A percentile compares a stretch with the other conserved stretches of the same genome.
Conservation (phyloP, 163 green algal genomes). For the Scenedesmus sp. region DNA sequence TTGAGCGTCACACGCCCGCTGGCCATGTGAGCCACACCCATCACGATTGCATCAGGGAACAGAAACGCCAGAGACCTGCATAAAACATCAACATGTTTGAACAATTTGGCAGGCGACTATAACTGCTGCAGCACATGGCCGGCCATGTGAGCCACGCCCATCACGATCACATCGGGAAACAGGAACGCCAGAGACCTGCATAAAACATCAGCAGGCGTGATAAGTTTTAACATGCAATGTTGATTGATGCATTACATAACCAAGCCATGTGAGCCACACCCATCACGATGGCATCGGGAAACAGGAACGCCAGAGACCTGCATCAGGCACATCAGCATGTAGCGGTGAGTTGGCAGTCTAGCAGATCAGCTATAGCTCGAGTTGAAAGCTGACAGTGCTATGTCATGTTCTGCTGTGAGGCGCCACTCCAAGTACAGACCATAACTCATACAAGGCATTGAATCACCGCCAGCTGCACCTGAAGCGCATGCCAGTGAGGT, state of each 20-base stretch:
- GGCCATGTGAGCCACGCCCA: too few relatives aligned
- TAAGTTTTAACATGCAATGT: too few relatives aligned
- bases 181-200: not conserved
- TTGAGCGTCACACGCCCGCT: slow-evolving; percentile 31
- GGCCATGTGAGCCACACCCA: slow-evolving; percentile 31
- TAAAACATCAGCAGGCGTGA: not conserved
- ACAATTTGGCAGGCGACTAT: not conserved
- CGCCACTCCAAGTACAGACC: too few relatives aligned
- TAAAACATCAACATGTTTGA: not conserved
- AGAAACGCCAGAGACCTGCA: not conserved
- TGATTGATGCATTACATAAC: not conserved
- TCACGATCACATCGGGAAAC: not conserved
- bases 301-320: not conserved
- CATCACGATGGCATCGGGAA: not conserved
- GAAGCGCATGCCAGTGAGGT: too few relatives aligned
- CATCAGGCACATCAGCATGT: not conserved
- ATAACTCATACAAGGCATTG: too few relatives aligned
- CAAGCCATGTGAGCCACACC: too few relatives aligned
- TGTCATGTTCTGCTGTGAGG: too few relatives aligned
- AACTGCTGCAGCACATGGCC: not conserved
- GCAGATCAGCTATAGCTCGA: too few relatives aligned
- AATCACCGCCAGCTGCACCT: too few relatives aligned
- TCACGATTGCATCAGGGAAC: slow-evolving; percentile 35
- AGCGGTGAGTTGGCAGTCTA: too few relatives aligned
- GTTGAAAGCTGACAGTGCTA: too few relatives aligned